Percentiles rank a stretch among this genome's conserved stretches.
Evolutionary conservation across 768 basidiomycete species (phyloP).

Genomic region (Coprinellus micaceus): DNA sequence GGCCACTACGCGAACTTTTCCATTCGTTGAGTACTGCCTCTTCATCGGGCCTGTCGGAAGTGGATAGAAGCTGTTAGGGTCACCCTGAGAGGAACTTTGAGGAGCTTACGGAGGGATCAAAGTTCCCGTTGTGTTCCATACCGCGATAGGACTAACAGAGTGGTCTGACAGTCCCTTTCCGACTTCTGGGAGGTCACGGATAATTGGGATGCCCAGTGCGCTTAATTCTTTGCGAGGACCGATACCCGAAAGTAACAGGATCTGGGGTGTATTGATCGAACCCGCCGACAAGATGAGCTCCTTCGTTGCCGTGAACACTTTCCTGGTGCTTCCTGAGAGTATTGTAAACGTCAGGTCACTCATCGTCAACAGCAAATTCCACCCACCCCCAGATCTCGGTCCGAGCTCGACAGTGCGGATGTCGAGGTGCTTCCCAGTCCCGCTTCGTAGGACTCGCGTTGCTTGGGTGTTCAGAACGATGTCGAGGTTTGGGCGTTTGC

Average conservation of each 20-base stretch:
- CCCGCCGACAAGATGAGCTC: slow-evolving; percentile 16
- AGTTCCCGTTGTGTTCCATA: slow-evolving; percentile 13
- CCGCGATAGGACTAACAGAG: slow-evolving; percentile 8
- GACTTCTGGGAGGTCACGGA: slow-evolving; percentile 26
- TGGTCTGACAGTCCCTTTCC: slow-evolving; percentile 29
- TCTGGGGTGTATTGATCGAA: slow-evolving; percentile 12
- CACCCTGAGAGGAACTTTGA: no score
- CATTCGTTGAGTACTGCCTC: slow-evolving; percentile 13
- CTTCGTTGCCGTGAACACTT: slow-evolving; percentile 1
- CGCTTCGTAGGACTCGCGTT: slow-evolving; percentile 20
- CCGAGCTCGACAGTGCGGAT: slow-evolving; percentile 10
- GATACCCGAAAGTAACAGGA: slow-evolving; percentile 16
- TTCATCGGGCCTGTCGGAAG: background rate
- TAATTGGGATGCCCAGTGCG: slow-evolving; percentile 18
- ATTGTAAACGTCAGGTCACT: background rate
- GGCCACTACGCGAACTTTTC: slow-evolving; percentile 14
- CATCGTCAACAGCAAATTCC: background rate
- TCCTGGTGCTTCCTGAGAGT: background rate
- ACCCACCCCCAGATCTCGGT: background rate
- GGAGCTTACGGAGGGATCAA: background rate
- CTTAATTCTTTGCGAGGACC: slow-evolving; percentile 12
- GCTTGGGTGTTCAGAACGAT: slow-evolving; percentile 28
- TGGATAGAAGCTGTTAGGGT: no score
- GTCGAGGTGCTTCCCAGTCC: background rate
- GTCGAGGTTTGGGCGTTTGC: slow-evolving; percentile 26